phyloP scores from a whole-genome alignment of 2,329 filamentous ascomycete species.

The Coniochaeta sp. region DNA sequence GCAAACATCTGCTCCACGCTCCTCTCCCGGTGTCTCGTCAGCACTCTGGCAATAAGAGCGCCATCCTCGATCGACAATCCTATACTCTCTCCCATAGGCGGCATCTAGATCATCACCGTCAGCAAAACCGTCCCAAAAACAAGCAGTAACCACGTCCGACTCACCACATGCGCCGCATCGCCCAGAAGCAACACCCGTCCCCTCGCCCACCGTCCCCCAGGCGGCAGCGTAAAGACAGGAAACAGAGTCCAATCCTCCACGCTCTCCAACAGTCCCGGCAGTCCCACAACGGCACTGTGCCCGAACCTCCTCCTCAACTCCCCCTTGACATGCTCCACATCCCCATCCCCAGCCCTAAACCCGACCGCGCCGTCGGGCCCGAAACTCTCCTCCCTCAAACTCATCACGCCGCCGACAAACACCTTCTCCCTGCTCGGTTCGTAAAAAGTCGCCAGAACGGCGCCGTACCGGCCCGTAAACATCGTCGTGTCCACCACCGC shows the following conservation, averaged over 20 bases:
- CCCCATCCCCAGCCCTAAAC: constrained; percentile 14
- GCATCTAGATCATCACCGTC: constrained; percentile 29
- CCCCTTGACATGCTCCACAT: constrained; percentile 13
- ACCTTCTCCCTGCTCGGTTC: constrained; percentile 10
- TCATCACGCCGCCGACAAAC: constrained; percentile 16
- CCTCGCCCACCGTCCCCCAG: constrained; percentile 7
- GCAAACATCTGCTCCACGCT: constrained; percentile 35
- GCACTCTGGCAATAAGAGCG: constrained; percentile 34
- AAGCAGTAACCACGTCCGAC: neutral
- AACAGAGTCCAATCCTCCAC: constrained; percentile 18
- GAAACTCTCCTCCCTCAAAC: constrained; percentile 10
- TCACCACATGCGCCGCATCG: constrained; percentile 13
- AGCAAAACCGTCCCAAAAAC: neutral
- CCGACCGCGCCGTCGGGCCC: constrained; percentile 12
- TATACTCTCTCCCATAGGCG: constrained; percentile 41
- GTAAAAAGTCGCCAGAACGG: constrained; percentile 15
- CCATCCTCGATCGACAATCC: constrained; percentile 46
- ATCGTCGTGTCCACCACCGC: constrained; percentile 15
- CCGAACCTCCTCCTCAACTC: constrained; percentile 11
- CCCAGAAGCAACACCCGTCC: constrained; percentile 9
- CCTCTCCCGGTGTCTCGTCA: constrained; percentile 10
- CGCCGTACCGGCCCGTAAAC: constrained; percentile 12
- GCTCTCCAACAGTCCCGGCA: constrained; percentile 12
- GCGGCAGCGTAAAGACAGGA: constrained; percentile 10
- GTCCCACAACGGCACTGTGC: constrained; percentile 9